A percentile compares a stretch with the other conserved stretches of the same genome.
phyloP scores from a whole-genome alignment of 306 rosid genomes.

The Medicago ruthenica region DNA sequence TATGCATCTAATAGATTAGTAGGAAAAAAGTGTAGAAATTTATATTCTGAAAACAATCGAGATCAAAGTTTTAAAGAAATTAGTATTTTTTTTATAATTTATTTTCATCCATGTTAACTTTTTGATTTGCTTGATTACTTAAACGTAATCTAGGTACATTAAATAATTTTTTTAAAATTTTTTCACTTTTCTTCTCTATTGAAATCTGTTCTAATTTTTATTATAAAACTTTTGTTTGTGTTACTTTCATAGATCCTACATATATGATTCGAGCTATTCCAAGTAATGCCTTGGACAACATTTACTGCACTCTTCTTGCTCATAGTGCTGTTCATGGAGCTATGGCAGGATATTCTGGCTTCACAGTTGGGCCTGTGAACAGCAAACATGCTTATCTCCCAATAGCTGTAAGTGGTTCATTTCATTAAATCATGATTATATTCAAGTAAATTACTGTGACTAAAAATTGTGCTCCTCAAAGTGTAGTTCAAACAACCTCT shows the following conservation, averaged over 20 bases:
- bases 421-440: slow-evolving; percentile 25
- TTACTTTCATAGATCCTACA: slow-evolving; percentile 80
- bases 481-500: slow-evolving; percentile 12
- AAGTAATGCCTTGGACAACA: slow-evolving; percentile 93
- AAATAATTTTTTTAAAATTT: background rate
- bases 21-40: slow-evolving; percentile 2
- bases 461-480: background rate
- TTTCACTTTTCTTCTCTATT: background rate
- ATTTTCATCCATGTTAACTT: background rate
- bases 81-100: background rate
- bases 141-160: background rate
- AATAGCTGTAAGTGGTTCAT: slow-evolving; percentile 71
- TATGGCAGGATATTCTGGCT: slow-evolving; percentile 96
- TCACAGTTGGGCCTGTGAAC: slow-evolving; percentile 90
- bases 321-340: slow-evolving; percentile 96
- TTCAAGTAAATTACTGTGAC: slow-evolving; percentile 15
- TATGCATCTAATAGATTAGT: background rate
- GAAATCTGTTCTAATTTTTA: slow-evolving; percentile 5
- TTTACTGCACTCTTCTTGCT: slow-evolving; percentile 97
- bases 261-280: slow-evolving; percentile 99
- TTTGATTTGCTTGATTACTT: slow-evolving; percentile 20
- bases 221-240: slow-evolving; percentile 9
- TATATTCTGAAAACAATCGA: background rate
- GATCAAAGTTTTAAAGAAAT: background rate
- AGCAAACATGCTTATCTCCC: slow-evolving; percentile 91